Evolutionary conservation across 139 green algal genomes (phyloP), one percentile per base, ranked within the genome.

Genomic region (Zygnema circumcarinatum): DNA sequence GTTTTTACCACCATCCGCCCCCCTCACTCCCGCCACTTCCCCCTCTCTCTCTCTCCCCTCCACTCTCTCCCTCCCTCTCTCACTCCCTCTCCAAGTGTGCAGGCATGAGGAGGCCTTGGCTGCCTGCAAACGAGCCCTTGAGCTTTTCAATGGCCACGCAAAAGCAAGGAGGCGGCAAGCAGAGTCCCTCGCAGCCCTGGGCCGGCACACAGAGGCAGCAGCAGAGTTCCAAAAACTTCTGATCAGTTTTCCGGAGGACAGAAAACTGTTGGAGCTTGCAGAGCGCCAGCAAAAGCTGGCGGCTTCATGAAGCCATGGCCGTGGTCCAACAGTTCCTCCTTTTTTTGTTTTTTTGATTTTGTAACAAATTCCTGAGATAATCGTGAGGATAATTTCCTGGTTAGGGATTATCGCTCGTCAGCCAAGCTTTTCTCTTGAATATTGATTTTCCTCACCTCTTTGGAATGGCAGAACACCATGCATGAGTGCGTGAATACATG

Each of bases 31-130:
- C 16, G 47, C 7, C 16, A 16, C 16, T 62, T 62, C 47, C 47
- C 16, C 47, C 16, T 7, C 16, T 29, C 31, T 81, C 11, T 36
- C 35, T 52, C 11, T 78, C 16, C 11, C 11, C 16, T 78, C 11
- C 7, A 36, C 11, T 52, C 32, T 0, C 20, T 38, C 32, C 31
- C 2, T 1, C 0, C 32, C 29, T 68, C 2, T 11, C 32, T 81
- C 32, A 38, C 1, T 32, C 74, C 20, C 0, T 29, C 31, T 20
- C 25, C 2, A 32, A 62, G 39, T 32, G 31, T 52, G 74, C 74
- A 81, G 74, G 32, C 31, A 81, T 52, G 74, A 81, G 7, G 74
- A 81, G 32, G 74, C n/a, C n/a, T 32, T 81, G 31, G 74, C 74
- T 35, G 74, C 74, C 2, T 81, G 74, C 20, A 31, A 81, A 7